Percentiles rank a stretch among this genome's conserved stretches.
Conservation (phyloP, 768 basidiomycete genomes). For the Termitomyces sp. region DNA sequence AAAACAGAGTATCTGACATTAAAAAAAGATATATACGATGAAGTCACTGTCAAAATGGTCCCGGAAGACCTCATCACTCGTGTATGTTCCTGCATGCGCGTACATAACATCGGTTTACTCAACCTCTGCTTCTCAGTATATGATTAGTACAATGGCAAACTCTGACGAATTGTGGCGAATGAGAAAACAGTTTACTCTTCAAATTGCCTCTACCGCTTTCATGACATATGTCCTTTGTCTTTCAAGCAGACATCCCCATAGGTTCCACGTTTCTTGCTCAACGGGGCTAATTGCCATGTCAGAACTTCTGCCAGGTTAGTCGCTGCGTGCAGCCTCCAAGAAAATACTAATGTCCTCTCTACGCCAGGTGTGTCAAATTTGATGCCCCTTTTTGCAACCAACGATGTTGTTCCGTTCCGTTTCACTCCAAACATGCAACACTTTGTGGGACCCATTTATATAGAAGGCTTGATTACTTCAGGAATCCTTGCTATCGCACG, state of each 20-base stretch:
- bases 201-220: slow-evolving; percentile 85
- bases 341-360: background rate
- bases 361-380: slow-evolving; percentile 33
- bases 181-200: slow-evolving; percentile 93
- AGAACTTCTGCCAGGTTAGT: slow-evolving; percentile 79
- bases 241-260: slow-evolving; percentile 74
- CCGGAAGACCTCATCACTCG: slow-evolving; percentile 84
- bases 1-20: slow-evolving; percentile 64
- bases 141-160: slow-evolving; percentile 79
- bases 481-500: slow-evolving; percentile 90
- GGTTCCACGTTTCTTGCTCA: slow-evolving; percentile 85
- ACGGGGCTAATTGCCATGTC: slow-evolving; percentile 92
- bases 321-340: background rate
- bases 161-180: slow-evolving; percentile 92
- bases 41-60: slow-evolving; percentile 80
- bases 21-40: slow-evolving; percentile 85
- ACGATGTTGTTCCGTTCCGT: slow-evolving; percentile 93
- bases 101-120: background rate
- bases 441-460: slow-evolving; percentile 84
- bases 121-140: slow-evolving; percentile 56
- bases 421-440: slow-evolving; percentile 95
- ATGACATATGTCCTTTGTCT: slow-evolving; percentile 87
- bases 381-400: slow-evolving; percentile 64
- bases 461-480: slow-evolving; percentile 83
- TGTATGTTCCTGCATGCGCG: slow-evolving; percentile 37